phyloP scores from a whole-genome alignment of 2,329 filamentous ascomycete species.

The Aureobasidium namibiae region DNA sequence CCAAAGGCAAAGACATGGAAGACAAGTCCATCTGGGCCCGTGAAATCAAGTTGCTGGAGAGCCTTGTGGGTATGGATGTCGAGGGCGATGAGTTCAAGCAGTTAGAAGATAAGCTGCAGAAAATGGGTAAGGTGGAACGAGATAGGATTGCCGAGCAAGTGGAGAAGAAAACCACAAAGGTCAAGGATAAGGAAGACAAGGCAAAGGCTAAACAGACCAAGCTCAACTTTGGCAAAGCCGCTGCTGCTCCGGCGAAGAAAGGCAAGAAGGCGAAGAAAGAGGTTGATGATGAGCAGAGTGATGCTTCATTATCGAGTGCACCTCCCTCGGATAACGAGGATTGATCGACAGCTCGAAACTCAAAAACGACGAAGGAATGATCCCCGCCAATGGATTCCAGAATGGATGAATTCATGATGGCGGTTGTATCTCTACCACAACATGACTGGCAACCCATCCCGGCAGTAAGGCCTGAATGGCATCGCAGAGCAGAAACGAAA shows the following conservation, averaged over 20 bases:
- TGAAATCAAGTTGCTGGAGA: constrained; percentile 92
- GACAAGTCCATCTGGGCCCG: constrained; percentile 81
- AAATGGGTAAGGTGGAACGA: constrained; percentile 61
- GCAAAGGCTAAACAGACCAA: constrained; percentile 62
- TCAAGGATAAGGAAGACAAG: constrained; percentile 16
- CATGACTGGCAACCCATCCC: no score
- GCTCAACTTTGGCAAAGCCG: constrained; percentile 66
- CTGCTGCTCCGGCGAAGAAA: constrained; percentile 66
- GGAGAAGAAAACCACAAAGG: constrained; percentile 56
- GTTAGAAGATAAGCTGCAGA: constrained; percentile 57
- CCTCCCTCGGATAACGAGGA: background rate
- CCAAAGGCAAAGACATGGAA: constrained; percentile 49
- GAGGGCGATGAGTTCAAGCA: constrained; percentile 63
- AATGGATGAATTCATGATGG: background rate
- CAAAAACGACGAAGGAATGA: background rate
- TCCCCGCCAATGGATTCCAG: background rate
- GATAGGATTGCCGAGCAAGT: constrained; percentile 70
- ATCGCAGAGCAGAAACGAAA: no score
- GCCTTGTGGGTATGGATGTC: constrained; percentile 73
- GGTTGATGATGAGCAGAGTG: constrained; percentile 9
- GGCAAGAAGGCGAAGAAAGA: constrained; percentile 28
- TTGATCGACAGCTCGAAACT: background rate
- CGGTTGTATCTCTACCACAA: background rate
- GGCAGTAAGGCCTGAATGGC: no score
- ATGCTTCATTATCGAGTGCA: background rate